Conservation (phyloP, 2,329 filamentous ascomycete genomes). For the Westerdykella sp. region DNA sequence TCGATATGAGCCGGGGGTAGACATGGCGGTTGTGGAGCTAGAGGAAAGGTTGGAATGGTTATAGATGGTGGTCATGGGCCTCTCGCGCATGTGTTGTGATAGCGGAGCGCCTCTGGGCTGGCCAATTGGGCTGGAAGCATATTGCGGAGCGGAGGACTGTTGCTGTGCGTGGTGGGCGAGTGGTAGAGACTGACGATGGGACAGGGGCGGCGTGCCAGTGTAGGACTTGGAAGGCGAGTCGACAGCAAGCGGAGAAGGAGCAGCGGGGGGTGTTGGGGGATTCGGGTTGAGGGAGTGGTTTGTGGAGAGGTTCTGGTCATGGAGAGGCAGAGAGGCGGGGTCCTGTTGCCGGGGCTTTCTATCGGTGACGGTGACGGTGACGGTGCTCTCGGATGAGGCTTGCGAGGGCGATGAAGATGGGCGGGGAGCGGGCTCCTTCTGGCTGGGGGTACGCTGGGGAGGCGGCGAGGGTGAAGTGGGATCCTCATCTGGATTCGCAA, state of each 20-base stretch:
- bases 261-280: conserved; percentile 19
- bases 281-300: conserved; percentile 39
- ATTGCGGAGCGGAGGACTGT: conserved; percentile 28
- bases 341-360: conserved; percentile 15
- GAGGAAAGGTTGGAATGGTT: conserved; percentile 44
- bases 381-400: conserved; percentile 32
- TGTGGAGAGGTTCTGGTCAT: conserved; percentile 20
- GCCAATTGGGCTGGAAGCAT: conserved; percentile 19
- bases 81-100: conserved; percentile 27
- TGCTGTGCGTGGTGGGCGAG: conserved; percentile 39
- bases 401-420: conserved; percentile 26
- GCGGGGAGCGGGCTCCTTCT: conserved; percentile 5
- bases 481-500: conserved; percentile 88
- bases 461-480: conserved; percentile 30
- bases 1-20: conserved; percentile 39
- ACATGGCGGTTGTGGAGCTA: conserved; percentile 37
- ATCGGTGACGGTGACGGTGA: conserved; percentile 35
- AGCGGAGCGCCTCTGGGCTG: conserved; percentile 24
- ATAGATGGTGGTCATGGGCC: conserved; percentile 45
- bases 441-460: conserved; percentile 5
- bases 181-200: conserved; percentile 41
- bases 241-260: conserved; percentile 19
- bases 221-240: conserved; percentile 22
- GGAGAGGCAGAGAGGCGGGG: conserved; percentile 30
- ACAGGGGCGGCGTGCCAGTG: conserved; percentile 27